Percentiles rank a stretch among this genome's conserved stretches.
These are phyloP conservation scores for Tremellales sp. DNA, from an alignment of 1,284 basidiomycete species.

Conservation along the genomic window DNA sequence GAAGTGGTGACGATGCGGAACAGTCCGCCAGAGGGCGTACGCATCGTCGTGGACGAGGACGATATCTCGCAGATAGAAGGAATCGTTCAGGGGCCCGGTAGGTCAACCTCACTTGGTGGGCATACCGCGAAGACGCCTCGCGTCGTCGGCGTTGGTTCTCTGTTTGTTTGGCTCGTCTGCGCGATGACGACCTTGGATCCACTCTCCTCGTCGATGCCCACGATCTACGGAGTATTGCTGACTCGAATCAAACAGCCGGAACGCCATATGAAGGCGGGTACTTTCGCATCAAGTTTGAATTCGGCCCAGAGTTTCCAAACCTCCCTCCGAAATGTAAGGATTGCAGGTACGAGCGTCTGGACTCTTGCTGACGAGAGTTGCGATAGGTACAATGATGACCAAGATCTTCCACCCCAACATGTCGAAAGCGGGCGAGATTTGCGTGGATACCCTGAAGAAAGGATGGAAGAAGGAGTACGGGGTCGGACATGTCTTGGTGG, in stretches of 20 bases:
- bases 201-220: neutral
- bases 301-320: conserved; percentile 79
- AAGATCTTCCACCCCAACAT: conserved; percentile 98
- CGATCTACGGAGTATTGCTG: neutral
- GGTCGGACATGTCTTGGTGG: conserved; percentile 79
- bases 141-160: neutral
- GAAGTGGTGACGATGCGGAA: conserved; percentile 74
- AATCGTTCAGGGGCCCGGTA: conserved; percentile 47
- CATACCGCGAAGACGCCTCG: neutral
- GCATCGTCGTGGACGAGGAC: conserved; percentile 72
- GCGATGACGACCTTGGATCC: neutral
- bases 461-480: conserved; percentile 93
- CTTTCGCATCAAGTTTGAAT: conserved; percentile 80
- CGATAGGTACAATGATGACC: conserved; percentile 79
- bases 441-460: conserved; percentile 95
- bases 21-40: conserved; percentile 80
- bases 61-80: conserved; percentile 53
- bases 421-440: conserved; percentile 83
- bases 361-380: neutral
- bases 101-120: conserved; percentile 11
- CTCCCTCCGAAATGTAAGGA: conserved; percentile 83
- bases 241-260: conserved; percentile 57
- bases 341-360: neutral
- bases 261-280: conserved; percentile 91
- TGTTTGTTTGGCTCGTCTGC: neutral